These are phyloP conservation scores for Blastobotrys serpentis DNA, from an alignment of 1,139 yeast species.

Conservation along the genomic window DNA sequence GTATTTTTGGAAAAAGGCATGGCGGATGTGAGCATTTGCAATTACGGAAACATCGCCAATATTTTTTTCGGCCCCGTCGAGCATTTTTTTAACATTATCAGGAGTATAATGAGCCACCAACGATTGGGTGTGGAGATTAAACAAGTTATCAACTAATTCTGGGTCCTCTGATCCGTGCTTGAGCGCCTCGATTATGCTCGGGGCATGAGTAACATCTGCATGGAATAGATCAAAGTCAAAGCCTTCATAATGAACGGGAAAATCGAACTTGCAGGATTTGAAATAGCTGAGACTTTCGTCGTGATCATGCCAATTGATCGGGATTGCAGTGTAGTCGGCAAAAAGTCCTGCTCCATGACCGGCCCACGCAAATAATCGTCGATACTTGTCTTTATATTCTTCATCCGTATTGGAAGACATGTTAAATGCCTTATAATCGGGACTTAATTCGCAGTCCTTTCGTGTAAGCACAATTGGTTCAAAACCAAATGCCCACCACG, in stretches of 20 bases:
- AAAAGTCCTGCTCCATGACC: constrained; percentile 33
- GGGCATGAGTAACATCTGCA: constrained; percentile 10
- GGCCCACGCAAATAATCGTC: constrained; percentile 34
- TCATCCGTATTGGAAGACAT: constrained; percentile 6
- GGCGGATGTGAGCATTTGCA: constrained; percentile 32
- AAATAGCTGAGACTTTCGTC: constrained; percentile 18
- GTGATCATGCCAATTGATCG: constrained; percentile 20
- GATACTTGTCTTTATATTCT: constrained; percentile 16
- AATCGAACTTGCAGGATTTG: constrained; percentile 19
- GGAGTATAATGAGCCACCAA: constrained; percentile 29
- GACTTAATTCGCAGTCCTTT: constrained; percentile 26
- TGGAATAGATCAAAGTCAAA: constrained; percentile 22
- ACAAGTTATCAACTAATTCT: constrained; percentile 13
- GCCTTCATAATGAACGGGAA: constrained; percentile 20
- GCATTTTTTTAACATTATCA: constrained; percentile 23
- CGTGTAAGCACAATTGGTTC: constrained; percentile 33
- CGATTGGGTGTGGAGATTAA: constrained; percentile 24
- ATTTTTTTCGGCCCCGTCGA: constrained; percentile 19
- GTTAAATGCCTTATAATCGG: constrained; percentile 22
- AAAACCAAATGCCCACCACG: constrained; percentile 38
- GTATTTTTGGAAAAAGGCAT: constrained; percentile 28
- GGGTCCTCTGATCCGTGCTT: constrained; percentile 18
- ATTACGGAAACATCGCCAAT: constrained; percentile 24
- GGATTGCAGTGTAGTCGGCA: constrained; percentile 32
- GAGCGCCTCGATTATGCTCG: constrained; percentile 18